These are phyloP conservation scores for Themeda triandra DNA, from an alignment of 176 grass and related monocot genomes.

Conservation along the genomic window DNA sequence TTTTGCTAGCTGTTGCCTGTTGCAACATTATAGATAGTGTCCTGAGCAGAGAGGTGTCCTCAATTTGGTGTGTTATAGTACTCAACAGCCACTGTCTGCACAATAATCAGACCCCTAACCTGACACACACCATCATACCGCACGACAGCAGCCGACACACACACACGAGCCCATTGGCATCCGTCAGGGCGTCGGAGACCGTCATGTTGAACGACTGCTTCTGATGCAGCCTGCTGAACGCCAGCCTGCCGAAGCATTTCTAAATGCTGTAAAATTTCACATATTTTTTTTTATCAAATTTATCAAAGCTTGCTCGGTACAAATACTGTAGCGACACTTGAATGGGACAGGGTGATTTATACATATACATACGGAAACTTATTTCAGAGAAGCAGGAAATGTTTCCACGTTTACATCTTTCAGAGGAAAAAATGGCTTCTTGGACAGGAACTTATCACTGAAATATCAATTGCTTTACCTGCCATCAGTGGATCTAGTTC, in stretches of 20 bases:
- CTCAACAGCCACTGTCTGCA: conserved; percentile 14
- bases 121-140: conserved; percentile 19
- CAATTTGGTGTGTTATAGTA: not conserved
- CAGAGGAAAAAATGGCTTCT: no score
- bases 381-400: no score
- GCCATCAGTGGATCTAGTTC: no score
- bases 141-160: conserved; percentile 23
- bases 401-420: no score
- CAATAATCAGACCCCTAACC: conserved; percentile 16
- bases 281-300: no score
- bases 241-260: not conserved
- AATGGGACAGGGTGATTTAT: no score
- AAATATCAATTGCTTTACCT: no score
- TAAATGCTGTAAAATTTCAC: no score
- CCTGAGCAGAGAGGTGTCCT: not conserved
- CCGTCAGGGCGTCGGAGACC: not conserved
- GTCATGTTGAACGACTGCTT: conserved; percentile 15
- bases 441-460: no score
- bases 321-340: no score
- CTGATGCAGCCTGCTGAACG: not conserved
- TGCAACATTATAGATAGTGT: not conserved
- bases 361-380: no score
- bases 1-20: not conserved
- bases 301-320: no score
- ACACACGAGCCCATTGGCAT: not conserved